Base-by-base conservation (phyloP, 1,284 basidiomycete species). In the Pisolithus thermaeus region DNA sequence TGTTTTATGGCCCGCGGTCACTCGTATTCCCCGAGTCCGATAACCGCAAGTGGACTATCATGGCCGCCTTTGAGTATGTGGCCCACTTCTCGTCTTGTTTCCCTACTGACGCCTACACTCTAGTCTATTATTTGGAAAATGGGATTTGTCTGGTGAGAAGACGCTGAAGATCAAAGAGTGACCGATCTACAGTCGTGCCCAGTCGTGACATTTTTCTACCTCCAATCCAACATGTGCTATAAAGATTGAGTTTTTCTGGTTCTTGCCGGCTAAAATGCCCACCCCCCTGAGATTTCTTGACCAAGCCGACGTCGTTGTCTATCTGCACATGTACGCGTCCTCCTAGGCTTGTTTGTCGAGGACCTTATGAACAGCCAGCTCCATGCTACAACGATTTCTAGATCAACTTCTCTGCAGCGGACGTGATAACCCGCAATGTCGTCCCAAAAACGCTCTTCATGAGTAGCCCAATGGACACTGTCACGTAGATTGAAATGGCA, bases 401-500 rank as follows among this genome's bases (percentile, higher is more conserved):
- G 73, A 97, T 99, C 63, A 84, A 95, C 75, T 99, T 99, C 70
- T 77, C 87, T 35, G 90, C 92, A 2, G 80, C 78, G 9, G 81
- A 85, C 49, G 95, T 97, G 62, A 70, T 81, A 58, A 86, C 96
- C 43, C 84, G 89, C 53, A 97, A 97, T 65, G 92, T 98, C 59
- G 76, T 80, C 40, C 80, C 99, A 64, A 97, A 94, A 75, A 95
- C 95, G 0, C 96, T 96, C 0, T 97, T 99, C 75, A 78, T 98
- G 75, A 97, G 92, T 69, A 96, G 92, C 54, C 96, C 97, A 41
- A 99, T 99, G 96, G 96, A 99, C 76, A 99, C 96, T 32, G 96
- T 99, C 59, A 99, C 97, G 25, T 4, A 27, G 25, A 27, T 7
- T 7, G 25, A 27, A 4, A 99, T 99, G 95, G 96, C 96, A 49